Evolutionary conservation across 164 flowering plant species (phyloP), one percentile per base, ranked within the genome.

Genomic region (Liriodendron chinense): DNA sequence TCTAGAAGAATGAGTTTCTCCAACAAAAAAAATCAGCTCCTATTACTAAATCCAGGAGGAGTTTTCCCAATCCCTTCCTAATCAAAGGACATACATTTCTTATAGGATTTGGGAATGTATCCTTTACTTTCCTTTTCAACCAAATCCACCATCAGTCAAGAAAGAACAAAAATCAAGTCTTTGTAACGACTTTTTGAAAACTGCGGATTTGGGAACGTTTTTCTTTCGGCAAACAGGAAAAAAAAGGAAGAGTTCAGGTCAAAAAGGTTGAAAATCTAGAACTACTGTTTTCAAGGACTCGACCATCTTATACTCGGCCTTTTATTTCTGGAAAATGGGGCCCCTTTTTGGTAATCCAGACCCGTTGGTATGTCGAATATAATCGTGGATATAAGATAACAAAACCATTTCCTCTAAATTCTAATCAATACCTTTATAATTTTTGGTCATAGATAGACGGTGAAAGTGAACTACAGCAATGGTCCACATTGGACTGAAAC

Each of bases 141-240:
- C 71, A 47, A 47, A 69, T 20, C 71, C 71, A 69, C n/a, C 16
- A 53, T 2, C 12, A 69, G 71, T 69, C 71, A 69, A 69, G 7
- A 69, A 69, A n/a, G 56, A 69, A 47, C 71, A 21, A 69, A 47
- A 47, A 10, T 1, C 16, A 24, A 28, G 47, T 28, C 1, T 67
- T 28, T 18, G 1, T 3, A 26, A 14, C 14, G 8, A 13, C n/a
- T 28, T 26, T 67, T 18, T 0, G 9, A 53, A 53, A 53, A 12
- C 59, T 0, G 59, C 2, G 59, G 10, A 53, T 53, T 53, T 53
- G 59, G 59, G 18, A 53, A 53, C 59, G 16, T 12, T 53, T 53
- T 53, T 53, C 59, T 53, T 13, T 53, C 0, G 59, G 59, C 59
- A 53, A 2, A 53, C 8, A 53, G 20, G 2, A 16, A 53, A 12